Base-by-base conservation (phyloP, 805 yeast genomes). In the Wickerhamiella kurtzmanii region DNA sequence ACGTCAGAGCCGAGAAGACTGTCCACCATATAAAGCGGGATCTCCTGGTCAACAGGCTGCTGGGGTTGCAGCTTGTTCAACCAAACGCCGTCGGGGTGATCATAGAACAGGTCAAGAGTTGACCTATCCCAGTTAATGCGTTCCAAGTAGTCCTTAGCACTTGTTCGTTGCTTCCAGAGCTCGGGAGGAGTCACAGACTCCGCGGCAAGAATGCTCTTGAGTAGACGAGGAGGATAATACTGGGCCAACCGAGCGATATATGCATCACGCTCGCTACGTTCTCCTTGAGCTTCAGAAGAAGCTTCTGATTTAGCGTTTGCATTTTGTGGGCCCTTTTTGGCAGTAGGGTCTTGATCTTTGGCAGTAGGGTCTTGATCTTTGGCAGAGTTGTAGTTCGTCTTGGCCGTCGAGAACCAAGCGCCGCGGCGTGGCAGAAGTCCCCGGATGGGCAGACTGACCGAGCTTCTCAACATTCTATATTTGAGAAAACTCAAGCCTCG, bases 141-240 rank as follows among this genome's bases (percentile, higher is more conserved):
- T 0, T 85, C 80, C 61, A 84, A 84, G 52, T 69, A 72, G 25
- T 67, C 65, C 5, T 67, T 64, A 20, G 70, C 64, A 44, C 66
- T 62, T 48, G 66, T 69, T 44, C 71, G 71, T 42, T 65, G 58
- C 3, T 62, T 60, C 66, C 77, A 76, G 52, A 80, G 74, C 43
- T 74, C 68, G 17, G 94, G 89, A 8, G 76, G 69, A 44, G 87
- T 77, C 17, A 75, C 71, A 3, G 81, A 69, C 66, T 89, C 96
- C 0, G 96, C 84, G 41, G 81, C 72, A 55, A 82, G 70, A 54
- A 92, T 85, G 45, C 94, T 76, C 60, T 85, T 83, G 52, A 89
- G 74, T 44, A 88, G 71, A 49, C 80, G 82, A 28, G 87, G 84
- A 6, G 89, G 77, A 63, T 89, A 89, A 68, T 80, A 89, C 60